Percentiles rank a stretch among this genome's conserved stretches.
phyloP scores from a whole-genome alignment of 495 filamentous ascomycete species.

The Penicillium soppii region DNA sequence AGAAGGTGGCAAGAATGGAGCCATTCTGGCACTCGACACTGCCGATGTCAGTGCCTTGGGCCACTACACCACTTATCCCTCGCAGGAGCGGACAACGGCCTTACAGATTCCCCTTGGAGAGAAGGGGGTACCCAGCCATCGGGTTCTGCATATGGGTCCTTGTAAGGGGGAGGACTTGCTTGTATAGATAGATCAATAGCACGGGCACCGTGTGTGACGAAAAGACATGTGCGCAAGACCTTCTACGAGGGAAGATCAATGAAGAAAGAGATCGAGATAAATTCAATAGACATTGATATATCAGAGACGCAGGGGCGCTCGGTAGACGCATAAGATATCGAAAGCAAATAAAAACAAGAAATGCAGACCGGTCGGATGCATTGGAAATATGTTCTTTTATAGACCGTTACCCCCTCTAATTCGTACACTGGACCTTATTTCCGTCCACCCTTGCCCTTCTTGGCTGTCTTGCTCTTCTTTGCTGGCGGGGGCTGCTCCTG shows the following conservation, averaged over 20 bases:
- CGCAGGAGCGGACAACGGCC: slow-evolving; percentile 36
- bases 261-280: neutral
- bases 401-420: slow-evolving; percentile 12
- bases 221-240: neutral
- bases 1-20: slow-evolving; percentile 44
- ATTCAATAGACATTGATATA: slow-evolving; percentile 5
- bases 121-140: slow-evolving; percentile 39
- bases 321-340: slow-evolving; percentile 9
- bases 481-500: slow-evolving; percentile 33
- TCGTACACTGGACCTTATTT: slow-evolving; percentile 26
- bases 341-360: slow-evolving; percentile 6
- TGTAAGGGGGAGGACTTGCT: slow-evolving; percentile 31
- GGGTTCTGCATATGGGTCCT: slow-evolving; percentile 39
- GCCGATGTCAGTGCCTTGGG: slow-evolving; percentile 44
- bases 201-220: too few relatives aligned
- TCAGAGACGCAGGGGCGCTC: slow-evolving; percentile 11
- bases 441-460: slow-evolving; percentile 37
- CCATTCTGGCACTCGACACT: slow-evolving; percentile 51
- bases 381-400: slow-evolving; percentile 16
- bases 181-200: neutral
- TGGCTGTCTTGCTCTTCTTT: slow-evolving; percentile 38
- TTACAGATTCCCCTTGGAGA: slow-evolving; percentile 42
- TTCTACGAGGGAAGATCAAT: too few relatives aligned
- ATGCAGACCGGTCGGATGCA: slow-evolving; percentile 13
- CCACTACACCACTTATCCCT: slow-evolving; percentile 50